Conservation (phyloP, 805 yeast genomes). For the Cyberlindnera mycetangii region DNA sequence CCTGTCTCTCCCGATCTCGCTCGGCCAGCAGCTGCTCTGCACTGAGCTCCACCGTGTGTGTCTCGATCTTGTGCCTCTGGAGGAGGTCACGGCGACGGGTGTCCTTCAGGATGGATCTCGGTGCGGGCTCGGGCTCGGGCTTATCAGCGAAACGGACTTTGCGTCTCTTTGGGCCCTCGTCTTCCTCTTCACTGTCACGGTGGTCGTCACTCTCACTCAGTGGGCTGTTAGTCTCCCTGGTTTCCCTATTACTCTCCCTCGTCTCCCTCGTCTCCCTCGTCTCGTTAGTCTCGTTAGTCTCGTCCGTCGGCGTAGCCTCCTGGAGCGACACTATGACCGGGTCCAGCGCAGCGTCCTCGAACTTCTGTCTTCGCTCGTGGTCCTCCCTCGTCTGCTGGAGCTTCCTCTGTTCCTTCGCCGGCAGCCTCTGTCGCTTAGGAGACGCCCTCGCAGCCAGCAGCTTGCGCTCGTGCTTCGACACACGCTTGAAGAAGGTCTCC, state of each 20-base stretch:
- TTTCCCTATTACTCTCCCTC: too few relatives aligned
- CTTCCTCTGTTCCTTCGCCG: slow-evolving; percentile 1
- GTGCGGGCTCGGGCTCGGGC: background rate
- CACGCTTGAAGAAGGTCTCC: slow-evolving; percentile 3
- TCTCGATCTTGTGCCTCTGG: background rate
- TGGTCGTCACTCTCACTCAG: too few relatives aligned
- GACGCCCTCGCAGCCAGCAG: background rate
- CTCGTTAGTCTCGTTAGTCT: background rate
- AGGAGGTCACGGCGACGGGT: too few relatives aligned
- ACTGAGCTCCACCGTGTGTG: background rate
- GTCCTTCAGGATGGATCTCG: slow-evolving; percentile 5
- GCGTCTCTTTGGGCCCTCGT: background rate
- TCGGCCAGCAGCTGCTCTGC: background rate
- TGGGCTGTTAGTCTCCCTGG: too few relatives aligned
- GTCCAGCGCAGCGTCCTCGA: slow-evolving; percentile 2
- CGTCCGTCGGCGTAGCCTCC: background rate
- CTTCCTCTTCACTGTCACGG: background rate
- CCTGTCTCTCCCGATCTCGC: slow-evolving; percentile 2
- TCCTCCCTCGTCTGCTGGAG: background rate
- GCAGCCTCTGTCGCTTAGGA: slow-evolving; percentile 3
- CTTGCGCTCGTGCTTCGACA: background rate
- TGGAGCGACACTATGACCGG: slow-evolving; percentile 1
- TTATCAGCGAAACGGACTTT: too few relatives aligned
- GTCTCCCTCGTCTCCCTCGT: background rate
- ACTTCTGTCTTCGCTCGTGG: background rate